Conservation (phyloP, 768 basidiomycete species). For the Boletus speciosus region DNA sequence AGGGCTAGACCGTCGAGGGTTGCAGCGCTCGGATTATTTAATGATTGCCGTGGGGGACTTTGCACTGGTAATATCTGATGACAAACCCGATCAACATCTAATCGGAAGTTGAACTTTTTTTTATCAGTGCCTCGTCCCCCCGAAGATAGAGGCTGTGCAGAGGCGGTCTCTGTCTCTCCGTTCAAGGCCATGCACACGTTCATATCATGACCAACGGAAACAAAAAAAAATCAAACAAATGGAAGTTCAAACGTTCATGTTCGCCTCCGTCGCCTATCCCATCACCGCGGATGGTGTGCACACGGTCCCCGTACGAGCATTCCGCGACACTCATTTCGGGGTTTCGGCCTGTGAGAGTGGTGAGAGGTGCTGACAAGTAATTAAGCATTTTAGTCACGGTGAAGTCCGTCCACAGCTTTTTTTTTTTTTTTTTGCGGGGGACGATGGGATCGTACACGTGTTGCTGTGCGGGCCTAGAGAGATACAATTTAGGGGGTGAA, state of each 20-base stretch:
- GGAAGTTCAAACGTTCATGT: no score
- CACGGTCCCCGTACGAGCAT: slow-evolving; percentile 8
- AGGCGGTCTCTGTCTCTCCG: no score
- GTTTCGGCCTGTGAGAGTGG: not conserved
- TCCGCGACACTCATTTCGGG: slow-evolving; percentile 24
- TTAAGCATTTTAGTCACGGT: not conserved
- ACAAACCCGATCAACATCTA: no score
- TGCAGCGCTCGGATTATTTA: slow-evolving; percentile 11
- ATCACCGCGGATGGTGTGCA: slow-evolving; percentile 13
- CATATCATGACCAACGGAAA: no score
- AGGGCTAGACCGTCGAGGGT: not conserved
- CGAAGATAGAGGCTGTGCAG: no score
- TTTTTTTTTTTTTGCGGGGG: not conserved
- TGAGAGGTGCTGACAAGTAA: not conserved
- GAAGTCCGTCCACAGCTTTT: slow-evolving; percentile 1
- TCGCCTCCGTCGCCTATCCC: slow-evolving; percentile 8
- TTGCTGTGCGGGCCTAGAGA: not conserved
- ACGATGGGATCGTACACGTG: slow-evolving; percentile 11
- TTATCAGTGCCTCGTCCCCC: no score
- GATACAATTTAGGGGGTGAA: not conserved
- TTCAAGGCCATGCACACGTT: no score
- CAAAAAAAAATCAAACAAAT: no score
- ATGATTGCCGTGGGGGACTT: slow-evolving; percentile 10
- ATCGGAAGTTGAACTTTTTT: no score
- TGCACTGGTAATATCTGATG: no score